phyloP scores from a whole-genome alignment of 495 filamentous ascomycete species.

The Hypoxylon subgilvum region DNA sequence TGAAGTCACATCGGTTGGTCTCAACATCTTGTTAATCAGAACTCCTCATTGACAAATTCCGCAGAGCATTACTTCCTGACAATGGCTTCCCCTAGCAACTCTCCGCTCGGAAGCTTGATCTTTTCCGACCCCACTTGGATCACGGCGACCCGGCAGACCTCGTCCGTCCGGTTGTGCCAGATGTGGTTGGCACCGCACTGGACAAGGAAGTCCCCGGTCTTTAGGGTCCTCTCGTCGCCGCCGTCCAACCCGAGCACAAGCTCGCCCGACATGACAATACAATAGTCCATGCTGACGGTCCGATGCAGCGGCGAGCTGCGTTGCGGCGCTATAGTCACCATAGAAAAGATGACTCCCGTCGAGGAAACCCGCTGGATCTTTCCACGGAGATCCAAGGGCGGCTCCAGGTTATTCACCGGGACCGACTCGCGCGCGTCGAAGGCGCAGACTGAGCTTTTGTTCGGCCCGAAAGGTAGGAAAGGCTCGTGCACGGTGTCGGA shows the following conservation, averaged over 20 bases:
- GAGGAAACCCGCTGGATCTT: slow-evolving; percentile 38
- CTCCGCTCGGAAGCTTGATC: slow-evolving; percentile 38
- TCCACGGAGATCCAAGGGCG: slow-evolving; percentile 10
- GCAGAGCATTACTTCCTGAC: too few relatives aligned
- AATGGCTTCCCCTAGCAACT: slow-evolving; percentile 36
- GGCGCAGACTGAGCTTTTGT: slow-evolving; percentile 29
- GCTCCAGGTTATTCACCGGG: slow-evolving; percentile 40
- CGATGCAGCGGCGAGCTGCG: slow-evolving; percentile 44
- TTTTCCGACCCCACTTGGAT: slow-evolving; percentile 41
- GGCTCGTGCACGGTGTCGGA: slow-evolving; percentile 35
- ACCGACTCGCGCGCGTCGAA: slow-evolving; percentile 39
- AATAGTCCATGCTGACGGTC: slow-evolving; percentile 45
- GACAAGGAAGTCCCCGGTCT: slow-evolving; percentile 43
- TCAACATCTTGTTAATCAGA: too few relatives aligned
- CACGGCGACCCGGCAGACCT: slow-evolving; percentile 40
- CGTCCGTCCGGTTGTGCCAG: slow-evolving; percentile 43
- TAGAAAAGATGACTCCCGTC: slow-evolving; percentile 36
- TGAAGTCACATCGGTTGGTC: too few relatives aligned
- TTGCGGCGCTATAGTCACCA: slow-evolving; percentile 32
- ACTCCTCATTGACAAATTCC: too few relatives aligned
- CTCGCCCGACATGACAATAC: slow-evolving; percentile 43
- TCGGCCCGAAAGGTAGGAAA: slow-evolving; percentile 44
- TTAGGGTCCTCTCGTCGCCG: slow-evolving; percentile 43
- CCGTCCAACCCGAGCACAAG: slow-evolving; percentile 44
- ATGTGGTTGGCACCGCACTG: slow-evolving; percentile 45